These are phyloP conservation scores for Silene coronaria DNA, from an alignment of 179 eudicot species.

Conservation along the genomic window DNA sequence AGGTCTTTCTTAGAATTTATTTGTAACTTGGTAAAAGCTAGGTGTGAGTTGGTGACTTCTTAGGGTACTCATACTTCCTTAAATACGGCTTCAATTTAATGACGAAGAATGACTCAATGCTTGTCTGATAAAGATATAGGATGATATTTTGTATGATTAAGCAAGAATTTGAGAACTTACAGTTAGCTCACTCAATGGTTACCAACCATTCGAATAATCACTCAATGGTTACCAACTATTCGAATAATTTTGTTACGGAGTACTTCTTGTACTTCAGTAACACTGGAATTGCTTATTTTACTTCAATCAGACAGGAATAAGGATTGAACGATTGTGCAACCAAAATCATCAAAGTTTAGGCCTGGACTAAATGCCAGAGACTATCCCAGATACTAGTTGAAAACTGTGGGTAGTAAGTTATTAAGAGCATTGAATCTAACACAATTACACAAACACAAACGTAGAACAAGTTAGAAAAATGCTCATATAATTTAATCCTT, in stretches of 20 bases:
- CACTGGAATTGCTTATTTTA: not conserved
- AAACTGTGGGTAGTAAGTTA: not conserved
- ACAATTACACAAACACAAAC: not conserved
- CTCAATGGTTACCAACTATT: not conserved
- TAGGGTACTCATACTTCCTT: constrained; percentile 74
- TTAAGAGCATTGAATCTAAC: not conserved
- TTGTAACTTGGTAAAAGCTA: constrained; percentile 83
- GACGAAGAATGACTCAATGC: constrained; percentile 18
- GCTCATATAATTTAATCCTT: not conserved
- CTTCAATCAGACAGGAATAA: not conserved
- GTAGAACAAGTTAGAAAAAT: not conserved
- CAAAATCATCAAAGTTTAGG: not conserved
- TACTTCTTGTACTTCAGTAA: too few relatives aligned
- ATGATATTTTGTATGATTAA: not conserved
- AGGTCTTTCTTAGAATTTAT: constrained; percentile 87
- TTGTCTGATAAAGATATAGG: not conserved
- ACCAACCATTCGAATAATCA: too few relatives aligned
- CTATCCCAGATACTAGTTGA: not conserved
- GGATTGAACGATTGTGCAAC: not conserved
- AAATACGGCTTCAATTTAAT: constrained; percentile 80
- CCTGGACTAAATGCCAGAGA: not conserved
- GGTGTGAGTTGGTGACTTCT: constrained; percentile 82
- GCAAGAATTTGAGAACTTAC: constrained; percentile 6
- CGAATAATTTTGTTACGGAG: not conserved
- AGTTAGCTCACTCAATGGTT: not conserved